Conservation (phyloP, 345 rosid species). For the Acer campestre region DNA sequence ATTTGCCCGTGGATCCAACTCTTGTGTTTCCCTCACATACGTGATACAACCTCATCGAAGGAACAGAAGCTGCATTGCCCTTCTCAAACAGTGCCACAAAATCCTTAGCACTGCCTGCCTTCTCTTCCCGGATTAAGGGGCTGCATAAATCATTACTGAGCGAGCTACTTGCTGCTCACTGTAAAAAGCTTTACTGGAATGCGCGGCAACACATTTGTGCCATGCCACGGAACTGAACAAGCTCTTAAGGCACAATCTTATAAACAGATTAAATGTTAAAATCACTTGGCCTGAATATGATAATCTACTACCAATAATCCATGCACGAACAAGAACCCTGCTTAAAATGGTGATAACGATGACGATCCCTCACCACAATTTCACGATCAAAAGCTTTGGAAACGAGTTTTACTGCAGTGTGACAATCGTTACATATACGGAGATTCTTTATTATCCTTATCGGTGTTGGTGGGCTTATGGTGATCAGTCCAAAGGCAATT, state of each 20-base stretch:
- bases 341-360: slow-evolving; percentile 52
- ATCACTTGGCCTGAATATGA: background rate
- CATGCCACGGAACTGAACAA: background rate
- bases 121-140: background rate
- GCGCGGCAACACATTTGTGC: too few species aligned
- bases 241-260: background rate
- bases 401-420: slow-evolving; percentile 41
- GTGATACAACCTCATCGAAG: background rate
- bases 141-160: background rate
- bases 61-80: background rate
- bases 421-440: slow-evolving; percentile 52
- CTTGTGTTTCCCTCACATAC: background rate
- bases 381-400: slow-evolving; percentile 47
- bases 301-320: slow-evolving; percentile 45
- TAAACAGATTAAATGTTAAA: background rate
- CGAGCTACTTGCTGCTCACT: background rate
- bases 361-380: slow-evolving; percentile 50
- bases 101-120: background rate
- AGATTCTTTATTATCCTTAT: slow-evolving; percentile 54
- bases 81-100: background rate
- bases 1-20: background rate
- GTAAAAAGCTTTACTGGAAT: background rate
- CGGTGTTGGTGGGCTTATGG: slow-evolving; percentile 38
- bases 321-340: slow-evolving; percentile 49
- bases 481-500: slow-evolving; percentile 51